Conservation (phyloP, 345 rosid species). For the Noccaea caerulescens region DNA sequence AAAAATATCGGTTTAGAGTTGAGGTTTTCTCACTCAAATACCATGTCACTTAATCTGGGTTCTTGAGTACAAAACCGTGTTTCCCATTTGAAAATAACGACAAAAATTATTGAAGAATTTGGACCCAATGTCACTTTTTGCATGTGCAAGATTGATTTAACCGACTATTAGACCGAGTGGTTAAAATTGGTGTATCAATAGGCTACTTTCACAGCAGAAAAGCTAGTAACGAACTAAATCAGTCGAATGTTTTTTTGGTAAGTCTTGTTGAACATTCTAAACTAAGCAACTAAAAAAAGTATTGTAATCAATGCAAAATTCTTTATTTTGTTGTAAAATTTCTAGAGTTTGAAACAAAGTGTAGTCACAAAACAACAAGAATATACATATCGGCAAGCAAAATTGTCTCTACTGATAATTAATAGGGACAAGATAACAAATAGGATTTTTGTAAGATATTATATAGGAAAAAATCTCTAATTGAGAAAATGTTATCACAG, state of each 20-base stretch:
- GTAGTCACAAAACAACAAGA: slow-evolving; percentile 13
- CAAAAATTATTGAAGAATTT: slow-evolving; percentile 34
- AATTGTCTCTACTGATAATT: slow-evolving; percentile 5
- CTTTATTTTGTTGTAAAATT: background rate
- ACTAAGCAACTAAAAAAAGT: background rate
- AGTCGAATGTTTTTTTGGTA: background rate
- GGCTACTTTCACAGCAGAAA: slow-evolving; percentile 17
- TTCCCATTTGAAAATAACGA: slow-evolving; percentile 26
- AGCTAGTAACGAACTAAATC: slow-evolving; percentile 7
- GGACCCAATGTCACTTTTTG: slow-evolving; percentile 35
- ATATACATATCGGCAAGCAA: background rate
- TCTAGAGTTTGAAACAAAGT: slow-evolving; percentile 2
- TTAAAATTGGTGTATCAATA: background rate
- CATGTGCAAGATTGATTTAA: slow-evolving; percentile 34
- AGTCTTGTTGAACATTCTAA: slow-evolving; percentile 3
- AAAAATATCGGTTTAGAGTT: background rate
- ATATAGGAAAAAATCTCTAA: background rate
- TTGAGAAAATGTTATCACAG: slow-evolving; percentile 26
- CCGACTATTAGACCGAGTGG: slow-evolving; percentile 6
- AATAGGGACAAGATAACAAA: slow-evolving; percentile 6
- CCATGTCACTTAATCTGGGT: slow-evolving; percentile 31
- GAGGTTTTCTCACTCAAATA: slow-evolving; percentile 12
- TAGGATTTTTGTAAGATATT: background rate
- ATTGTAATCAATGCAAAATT: background rate
- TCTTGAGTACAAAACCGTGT: slow-evolving; percentile 9